Conservation (phyloP, 2,329 filamentous ascomycete genomes). For the Pseudocercospora eumusae region DNA sequence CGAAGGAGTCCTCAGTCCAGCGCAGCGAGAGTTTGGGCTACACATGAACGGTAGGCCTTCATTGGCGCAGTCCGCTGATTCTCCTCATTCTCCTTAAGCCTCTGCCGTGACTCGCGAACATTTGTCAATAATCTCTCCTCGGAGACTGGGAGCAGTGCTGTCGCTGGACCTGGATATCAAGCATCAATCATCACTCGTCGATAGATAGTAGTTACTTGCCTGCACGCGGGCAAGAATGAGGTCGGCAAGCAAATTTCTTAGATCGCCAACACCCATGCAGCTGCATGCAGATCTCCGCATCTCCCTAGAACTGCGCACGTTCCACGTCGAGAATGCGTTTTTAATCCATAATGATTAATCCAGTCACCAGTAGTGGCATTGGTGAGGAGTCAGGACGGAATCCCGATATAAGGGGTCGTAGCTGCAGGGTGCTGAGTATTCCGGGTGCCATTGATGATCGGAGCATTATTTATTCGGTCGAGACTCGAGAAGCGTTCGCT, state of each 20-base stretch:
- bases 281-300: background rate
- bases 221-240: background rate
- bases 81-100: too few species aligned
- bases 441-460: background rate
- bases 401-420: too few species aligned
- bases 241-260: background rate
- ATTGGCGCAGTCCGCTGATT: constrained; percentile 1
- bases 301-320: background rate
- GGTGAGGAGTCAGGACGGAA: background rate
- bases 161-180: background rate
- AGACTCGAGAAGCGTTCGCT: background rate
- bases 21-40: constrained; percentile 2
- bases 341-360: too few species aligned
- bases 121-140: background rate
- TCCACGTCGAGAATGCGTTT: background rate
- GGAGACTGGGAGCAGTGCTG: constrained; percentile 2
- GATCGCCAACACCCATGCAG: background rate
- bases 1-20: constrained; percentile 7
- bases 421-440: background rate
- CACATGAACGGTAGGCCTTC: background rate
- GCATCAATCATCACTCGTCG: background rate
- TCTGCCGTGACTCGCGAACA: constrained; percentile 1
- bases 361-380: too few species aligned
- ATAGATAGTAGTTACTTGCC: too few species aligned
- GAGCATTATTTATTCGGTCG: background rate